Conservation (phyloP, 768 basidiomycete genomes). For the Termitomyces sp. region DNA sequence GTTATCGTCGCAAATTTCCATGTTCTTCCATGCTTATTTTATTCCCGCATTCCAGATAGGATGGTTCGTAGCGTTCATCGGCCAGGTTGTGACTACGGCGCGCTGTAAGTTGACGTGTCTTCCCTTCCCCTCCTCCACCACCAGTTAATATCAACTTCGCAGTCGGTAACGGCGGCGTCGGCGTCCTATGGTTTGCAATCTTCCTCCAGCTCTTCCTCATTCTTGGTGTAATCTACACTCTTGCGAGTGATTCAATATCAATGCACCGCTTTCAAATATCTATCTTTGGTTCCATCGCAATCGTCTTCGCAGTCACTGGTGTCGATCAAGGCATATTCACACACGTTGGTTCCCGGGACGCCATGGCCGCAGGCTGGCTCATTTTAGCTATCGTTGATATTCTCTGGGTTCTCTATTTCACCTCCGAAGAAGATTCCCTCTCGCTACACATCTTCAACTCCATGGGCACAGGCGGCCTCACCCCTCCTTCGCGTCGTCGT, state of each 20-base stretch:
- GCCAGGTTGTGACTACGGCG: conserved; percentile 62
- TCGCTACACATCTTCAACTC: conserved; percentile 81
- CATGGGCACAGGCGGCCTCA: conserved; percentile 82
- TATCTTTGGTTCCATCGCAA: conserved; percentile 79
- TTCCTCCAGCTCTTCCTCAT: conserved; percentile 74
- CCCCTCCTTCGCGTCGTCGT: conserved; percentile 76
- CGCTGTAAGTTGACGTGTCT: conserved; percentile 33
- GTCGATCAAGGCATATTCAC: conserved; percentile 67
- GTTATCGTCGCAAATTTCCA: conserved; percentile 26
- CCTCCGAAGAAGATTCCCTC: conserved; percentile 92
- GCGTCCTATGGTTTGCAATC: conserved; percentile 80
- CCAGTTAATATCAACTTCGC: conserved; percentile 11
- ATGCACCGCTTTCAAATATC: conserved; percentile 92
- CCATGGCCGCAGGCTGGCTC: conserved; percentile 93
- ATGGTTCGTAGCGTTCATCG: conserved; percentile 79
- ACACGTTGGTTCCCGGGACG: conserved; percentile 52
- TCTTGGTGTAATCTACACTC: conserved; percentile 65
- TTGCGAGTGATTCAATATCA: conserved; percentile 88
- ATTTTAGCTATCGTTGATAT: conserved; percentile 89
- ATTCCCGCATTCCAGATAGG: conserved; percentile 45
- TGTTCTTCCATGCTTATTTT: conserved; percentile 20
- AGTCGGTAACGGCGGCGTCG: conserved; percentile 47
- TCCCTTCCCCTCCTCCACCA: background rate
- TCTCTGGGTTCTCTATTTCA: conserved; percentile 96
- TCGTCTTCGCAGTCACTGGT: conserved; percentile 82